phyloP scores from a whole-genome alignment of 768 basidiomycete genomes.

The Phylloporus sp. region DNA sequence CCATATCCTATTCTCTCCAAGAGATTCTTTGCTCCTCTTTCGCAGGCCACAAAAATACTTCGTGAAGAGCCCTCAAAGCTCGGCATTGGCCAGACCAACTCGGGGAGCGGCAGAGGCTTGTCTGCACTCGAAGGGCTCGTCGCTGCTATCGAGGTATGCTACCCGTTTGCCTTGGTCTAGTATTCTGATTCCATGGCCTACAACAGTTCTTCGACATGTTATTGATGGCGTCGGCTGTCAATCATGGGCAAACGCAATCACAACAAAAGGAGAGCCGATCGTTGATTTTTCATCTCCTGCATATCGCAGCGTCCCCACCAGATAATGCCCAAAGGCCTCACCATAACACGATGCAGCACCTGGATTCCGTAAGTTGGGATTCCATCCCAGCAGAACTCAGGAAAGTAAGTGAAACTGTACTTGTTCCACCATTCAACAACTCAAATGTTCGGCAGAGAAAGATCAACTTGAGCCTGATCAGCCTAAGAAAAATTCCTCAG shows the following conservation, averaged over 20 bases:
- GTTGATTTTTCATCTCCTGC: slow-evolving; percentile 47
- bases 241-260: slow-evolving; percentile 15
- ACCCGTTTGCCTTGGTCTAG: background rate
- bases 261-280: slow-evolving; percentile 27
- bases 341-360: slow-evolving; percentile 44
- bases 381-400: slow-evolving; percentile 54
- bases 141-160: slow-evolving; percentile 59
- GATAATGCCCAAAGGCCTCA: slow-evolving; percentile 50
- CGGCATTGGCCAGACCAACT: slow-evolving; percentile 54
- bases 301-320: slow-evolving; percentile 54
- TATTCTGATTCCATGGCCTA: slow-evolving; percentile 20
- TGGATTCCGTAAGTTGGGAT: slow-evolving; percentile 58
- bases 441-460: slow-evolving; percentile 41
- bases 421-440: background rate
- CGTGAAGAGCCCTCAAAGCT: slow-evolving; percentile 42
- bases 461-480: slow-evolving; percentile 52
- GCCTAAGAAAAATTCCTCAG: slow-evolving; percentile 40
- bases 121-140: slow-evolving; percentile 68
- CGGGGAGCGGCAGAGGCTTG: slow-evolving; percentile 48
- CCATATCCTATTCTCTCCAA: slow-evolving; percentile 54
- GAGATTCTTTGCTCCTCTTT: slow-evolving; percentile 49
- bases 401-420: slow-evolving; percentile 39
- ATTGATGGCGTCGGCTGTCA: slow-evolving; percentile 18
- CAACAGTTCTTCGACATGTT: slow-evolving; percentile 40
- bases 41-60: slow-evolving; percentile 40